Base-by-base conservation (phyloP, 148 eudicot species). In the Dianthus caryophyllus region DNA sequence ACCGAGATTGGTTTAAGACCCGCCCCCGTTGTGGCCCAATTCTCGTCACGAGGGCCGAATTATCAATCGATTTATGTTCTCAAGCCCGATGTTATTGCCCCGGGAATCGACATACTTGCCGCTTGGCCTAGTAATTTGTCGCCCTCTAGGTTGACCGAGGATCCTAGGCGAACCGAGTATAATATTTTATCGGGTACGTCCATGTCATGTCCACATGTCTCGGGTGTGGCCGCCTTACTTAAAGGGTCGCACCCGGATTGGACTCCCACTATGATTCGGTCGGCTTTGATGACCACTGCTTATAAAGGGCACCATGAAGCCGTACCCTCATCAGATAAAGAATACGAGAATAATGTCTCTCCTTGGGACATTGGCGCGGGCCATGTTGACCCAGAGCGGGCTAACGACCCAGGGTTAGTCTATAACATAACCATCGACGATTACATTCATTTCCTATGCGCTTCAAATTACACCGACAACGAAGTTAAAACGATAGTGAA, bases 1-100 rank as follows among this genome's bases (percentile, higher is more conserved):
- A 84, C 85, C 15, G 55, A 14, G 22, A 18, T 76, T 26, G 81
- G 78, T 8, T 55, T 52, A 54, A 62, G 68, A 41, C 82, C 76
- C 1, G 69, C 85, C 12, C 88, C 86, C 2, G 66, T 74, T 0
- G 82, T 84, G 18, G 79, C 82, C 1, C 67, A 58, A 0, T 81
- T 77, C 62, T 71, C 80, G 14, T 84, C 88, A 4, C 76, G 88
- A 15, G 88, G 88, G 8, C 88, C 85, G 8, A 72, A 61, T 17
- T 0, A 5, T 2, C 22, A 57, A 25, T 50, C 73, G 1, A 50
- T 54, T 18, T 67, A 75, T 16, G 70, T 84, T 4, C 49, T 84
- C 14, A 84, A 84, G 65, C 88, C 88, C 1, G 88, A 84, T 26
- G 17, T 84, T 1, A 77, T 79, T 41, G 87, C 81, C 0, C 87